Conservation (phyloP, 2,329 filamentous ascomycete species). For the Septoria linicola region DNA sequence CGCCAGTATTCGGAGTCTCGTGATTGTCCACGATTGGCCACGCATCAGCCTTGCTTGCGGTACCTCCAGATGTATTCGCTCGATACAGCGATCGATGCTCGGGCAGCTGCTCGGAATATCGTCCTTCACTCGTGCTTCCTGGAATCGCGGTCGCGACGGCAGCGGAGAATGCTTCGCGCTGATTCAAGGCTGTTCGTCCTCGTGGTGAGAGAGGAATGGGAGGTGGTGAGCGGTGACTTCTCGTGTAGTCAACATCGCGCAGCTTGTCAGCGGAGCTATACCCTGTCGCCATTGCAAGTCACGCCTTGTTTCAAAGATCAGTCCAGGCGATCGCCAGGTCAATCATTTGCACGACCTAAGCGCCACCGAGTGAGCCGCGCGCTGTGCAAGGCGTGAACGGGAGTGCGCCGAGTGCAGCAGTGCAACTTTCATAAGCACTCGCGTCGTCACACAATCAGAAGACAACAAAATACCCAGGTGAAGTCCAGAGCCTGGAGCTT, state of each 20-base stretch:
- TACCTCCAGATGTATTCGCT: neutral
- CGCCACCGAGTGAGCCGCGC: slow-evolving; percentile 14
- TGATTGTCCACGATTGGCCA: slow-evolving; percentile 4
- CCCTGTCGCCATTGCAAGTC: slow-evolving; percentile 26
- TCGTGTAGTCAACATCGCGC: slow-evolving; percentile 28
- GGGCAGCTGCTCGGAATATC: slow-evolving; percentile 1
- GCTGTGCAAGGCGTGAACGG: slow-evolving; percentile 5
- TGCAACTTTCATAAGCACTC: neutral
- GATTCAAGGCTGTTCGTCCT: neutral
- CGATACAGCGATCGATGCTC: slow-evolving; percentile 4
- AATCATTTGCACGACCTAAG: slow-evolving; percentile 11
- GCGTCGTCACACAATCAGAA: slow-evolving; percentile 8
- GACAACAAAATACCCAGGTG: neutral
- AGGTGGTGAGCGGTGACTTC: slow-evolving; percentile 27
- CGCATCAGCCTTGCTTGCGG: neutral
- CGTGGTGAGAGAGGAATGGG: slow-evolving; percentile 18
- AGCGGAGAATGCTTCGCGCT: slow-evolving; percentile 11
- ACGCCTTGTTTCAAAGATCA: slow-evolving; percentile 16
- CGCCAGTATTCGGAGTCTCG: neutral
- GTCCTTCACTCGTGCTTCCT: slow-evolving; percentile 1
- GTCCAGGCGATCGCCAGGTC: slow-evolving; percentile 2
- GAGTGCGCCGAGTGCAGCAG: neutral
- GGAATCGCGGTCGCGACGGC: slow-evolving; percentile 10
- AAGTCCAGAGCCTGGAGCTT: too few species aligned
- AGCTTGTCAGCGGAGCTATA: slow-evolving; percentile 23